Evolutionary conservation across 441 rosid species (phyloP).

Genomic region (Euphorbia schlechtendalii): DNA sequence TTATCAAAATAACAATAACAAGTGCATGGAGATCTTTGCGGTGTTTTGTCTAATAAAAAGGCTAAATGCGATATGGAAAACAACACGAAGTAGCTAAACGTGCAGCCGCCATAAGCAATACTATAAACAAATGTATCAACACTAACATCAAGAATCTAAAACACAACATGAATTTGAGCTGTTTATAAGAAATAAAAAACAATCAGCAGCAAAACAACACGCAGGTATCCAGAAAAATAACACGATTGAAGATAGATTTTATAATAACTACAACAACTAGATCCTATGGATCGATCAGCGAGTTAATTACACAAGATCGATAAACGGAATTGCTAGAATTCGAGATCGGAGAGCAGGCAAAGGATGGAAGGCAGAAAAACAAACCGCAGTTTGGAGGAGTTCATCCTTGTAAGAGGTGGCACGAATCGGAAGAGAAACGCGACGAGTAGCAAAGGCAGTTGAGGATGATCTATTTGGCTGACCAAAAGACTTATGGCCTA

Average conservation of each 20-base stretch:
- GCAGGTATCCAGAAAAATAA: background rate
- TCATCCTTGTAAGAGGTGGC: slow-evolving; percentile 70
- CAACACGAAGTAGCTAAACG: too few relatives aligned
- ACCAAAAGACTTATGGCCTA: slow-evolving; percentile 53
- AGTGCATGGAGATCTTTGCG: background rate
- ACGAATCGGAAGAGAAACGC: slow-evolving; percentile 65
- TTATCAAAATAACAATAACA: background rate
- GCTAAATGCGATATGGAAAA: too few relatives aligned
- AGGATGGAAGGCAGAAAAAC: slow-evolving; percentile 19
- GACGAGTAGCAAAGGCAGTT: slow-evolving; percentile 48
- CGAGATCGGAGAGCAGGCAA: background rate
- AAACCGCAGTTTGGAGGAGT: slow-evolving; percentile 83
- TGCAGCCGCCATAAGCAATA: too few relatives aligned
- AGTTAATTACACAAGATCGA: background rate
- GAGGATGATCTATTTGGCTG: slow-evolving; percentile 31
- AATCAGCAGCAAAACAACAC: background rate
- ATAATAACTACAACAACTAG: background rate
- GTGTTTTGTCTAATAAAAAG: too few relatives aligned
- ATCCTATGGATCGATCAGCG: background rate
- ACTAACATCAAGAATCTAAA: background rate
- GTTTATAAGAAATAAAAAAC: background rate
- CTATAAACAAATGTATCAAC: too few relatives aligned
- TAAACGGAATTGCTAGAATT: background rate
- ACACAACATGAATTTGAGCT: background rate
- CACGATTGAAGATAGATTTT: background rate